Evolutionary conservation across 2,329 filamentous ascomycete species (phyloP), one percentile per base, ranked within the genome.

Genomic region (Hymenoscyphus infarciens): DNA sequence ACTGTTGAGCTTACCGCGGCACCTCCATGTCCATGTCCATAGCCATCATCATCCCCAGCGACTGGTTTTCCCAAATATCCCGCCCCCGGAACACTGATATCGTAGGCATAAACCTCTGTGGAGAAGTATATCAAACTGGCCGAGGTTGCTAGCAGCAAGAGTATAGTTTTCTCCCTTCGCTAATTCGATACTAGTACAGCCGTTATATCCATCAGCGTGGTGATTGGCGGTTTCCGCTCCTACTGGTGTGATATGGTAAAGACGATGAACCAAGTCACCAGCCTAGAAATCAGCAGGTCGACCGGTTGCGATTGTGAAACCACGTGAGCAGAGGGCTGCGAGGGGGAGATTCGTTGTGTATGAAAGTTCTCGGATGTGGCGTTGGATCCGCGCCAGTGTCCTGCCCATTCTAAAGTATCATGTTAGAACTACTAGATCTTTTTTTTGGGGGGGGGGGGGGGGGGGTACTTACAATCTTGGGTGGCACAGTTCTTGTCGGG

Each of bases 91-190:
- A 84, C 77, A 7, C 83, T 83, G 68, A 90, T 80, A 64, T 90
- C 87, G 66, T 82, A 85, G 0, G 86, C 87, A 73, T 87, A 90
- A 1, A 79, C 85, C 63, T 89, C 86, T 6, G 88, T 80, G 4
- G 88, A 87, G 72, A 91, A 90, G 74, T 87, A 88, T 74, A 88
- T 85, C 52, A 90, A 77, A 0, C 82, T 80, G 66, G 88, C 81
- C 35, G 82, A 86, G 74, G 74, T 90, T 87, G 31, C 80, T 76
- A 2, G 78, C 81, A 5, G 81, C 79, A 22, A 59, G 38, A 1
- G 57, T 59, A 22, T 59, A 49, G 39, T 59, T 59, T 38, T 59
- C 57, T 19, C 57, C 57, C 13, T 27, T 29, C n/a, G 57, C 57
- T 13, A 59, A 19, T 22, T 59, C 57, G 11, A 59, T 16, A n/a